Conservation (phyloP, 257 asterid species). For the Petrea volubilis region DNA sequence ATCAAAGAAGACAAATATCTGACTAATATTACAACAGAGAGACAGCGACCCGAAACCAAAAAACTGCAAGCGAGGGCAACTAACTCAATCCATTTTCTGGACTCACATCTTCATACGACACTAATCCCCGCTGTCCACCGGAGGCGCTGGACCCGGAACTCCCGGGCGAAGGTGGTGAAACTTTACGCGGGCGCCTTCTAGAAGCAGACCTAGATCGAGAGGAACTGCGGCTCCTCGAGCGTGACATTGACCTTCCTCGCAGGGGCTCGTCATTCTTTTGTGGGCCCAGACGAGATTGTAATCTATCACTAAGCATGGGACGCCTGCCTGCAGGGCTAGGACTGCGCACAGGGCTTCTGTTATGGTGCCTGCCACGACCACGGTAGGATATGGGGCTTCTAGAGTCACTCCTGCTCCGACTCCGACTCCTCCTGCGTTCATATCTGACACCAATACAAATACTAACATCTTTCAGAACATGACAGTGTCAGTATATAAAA, state of each 20-base stretch:
- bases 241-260: slow-evolving; percentile 51
- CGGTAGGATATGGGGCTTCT: slow-evolving; percentile 67
- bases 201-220: slow-evolving; percentile 56
- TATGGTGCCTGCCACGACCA: slow-evolving; percentile 45
- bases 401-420: slow-evolving; percentile 61
- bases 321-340: slow-evolving; percentile 59
- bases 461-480: background rate
- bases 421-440: slow-evolving; percentile 57
- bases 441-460: slow-evolving; percentile 40
- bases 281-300: slow-evolving; percentile 91
- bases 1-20: background rate
- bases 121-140: slow-evolving; percentile 61
- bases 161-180: slow-evolving; percentile 32
- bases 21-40: slow-evolving; percentile 22
- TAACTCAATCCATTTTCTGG: slow-evolving; percentile 49
- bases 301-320: slow-evolving; percentile 54
- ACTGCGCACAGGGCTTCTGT: slow-evolving; percentile 73
- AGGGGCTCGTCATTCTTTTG: slow-evolving; percentile 32
- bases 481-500: background rate
- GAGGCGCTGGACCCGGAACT: slow-evolving; percentile 66
- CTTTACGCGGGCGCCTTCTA: slow-evolving; percentile 42
- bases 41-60: slow-evolving; percentile 1
- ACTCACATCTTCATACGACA: slow-evolving; percentile 78
- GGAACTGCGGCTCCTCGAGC: slow-evolving; percentile 53
- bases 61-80: background rate